phyloP scores from a whole-genome alignment of 441 rosid genomes.

The Erodium texanum region DNA sequence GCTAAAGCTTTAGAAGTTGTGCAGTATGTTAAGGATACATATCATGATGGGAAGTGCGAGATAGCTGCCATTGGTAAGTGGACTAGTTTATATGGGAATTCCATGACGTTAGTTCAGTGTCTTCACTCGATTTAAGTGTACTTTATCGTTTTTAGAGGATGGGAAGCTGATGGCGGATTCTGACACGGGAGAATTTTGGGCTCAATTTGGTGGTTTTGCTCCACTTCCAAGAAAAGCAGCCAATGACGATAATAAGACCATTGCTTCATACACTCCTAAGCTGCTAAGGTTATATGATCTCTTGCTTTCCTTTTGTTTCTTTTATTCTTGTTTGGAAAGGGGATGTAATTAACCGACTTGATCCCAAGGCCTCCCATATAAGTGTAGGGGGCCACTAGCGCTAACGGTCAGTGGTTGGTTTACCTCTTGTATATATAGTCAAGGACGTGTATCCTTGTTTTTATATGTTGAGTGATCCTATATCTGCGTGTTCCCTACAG shows the following conservation, averaged over 20 bases:
- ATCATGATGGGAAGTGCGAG: constrained; percentile 79
- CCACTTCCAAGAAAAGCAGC: constrained; percentile 83
- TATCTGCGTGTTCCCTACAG: background rate
- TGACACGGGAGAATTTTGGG: constrained; percentile 99
- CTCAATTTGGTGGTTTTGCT: constrained; percentile 97
- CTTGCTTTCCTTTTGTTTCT: background rate
- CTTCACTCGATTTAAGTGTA: background rate
- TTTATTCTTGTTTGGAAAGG: background rate
- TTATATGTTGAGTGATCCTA: background rate
- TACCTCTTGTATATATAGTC: background rate
- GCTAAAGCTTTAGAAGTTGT: constrained; percentile 98
- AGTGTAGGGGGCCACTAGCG: background rate
- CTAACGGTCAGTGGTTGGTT: background rate
- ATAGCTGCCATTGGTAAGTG: constrained; percentile 96
- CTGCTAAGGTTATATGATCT: constrained; percentile 49
- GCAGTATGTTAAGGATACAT: constrained; percentile 87
- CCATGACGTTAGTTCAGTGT: background rate
- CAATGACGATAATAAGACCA: constrained; percentile 62
- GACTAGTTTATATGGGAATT: constrained; percentile 12
- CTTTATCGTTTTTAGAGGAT: constrained; percentile 48
- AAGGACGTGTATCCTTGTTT: background rate
- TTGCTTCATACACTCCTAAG: constrained; percentile 61
- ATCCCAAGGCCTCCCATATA: background rate
- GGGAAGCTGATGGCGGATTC: constrained; percentile 95
- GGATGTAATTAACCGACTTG: background rate